A percentile compares a stretch with the other conserved stretches of the same genome.
phyloP scores from a whole-genome alignment of 257 asterid species.

The Lantana camara region DNA sequence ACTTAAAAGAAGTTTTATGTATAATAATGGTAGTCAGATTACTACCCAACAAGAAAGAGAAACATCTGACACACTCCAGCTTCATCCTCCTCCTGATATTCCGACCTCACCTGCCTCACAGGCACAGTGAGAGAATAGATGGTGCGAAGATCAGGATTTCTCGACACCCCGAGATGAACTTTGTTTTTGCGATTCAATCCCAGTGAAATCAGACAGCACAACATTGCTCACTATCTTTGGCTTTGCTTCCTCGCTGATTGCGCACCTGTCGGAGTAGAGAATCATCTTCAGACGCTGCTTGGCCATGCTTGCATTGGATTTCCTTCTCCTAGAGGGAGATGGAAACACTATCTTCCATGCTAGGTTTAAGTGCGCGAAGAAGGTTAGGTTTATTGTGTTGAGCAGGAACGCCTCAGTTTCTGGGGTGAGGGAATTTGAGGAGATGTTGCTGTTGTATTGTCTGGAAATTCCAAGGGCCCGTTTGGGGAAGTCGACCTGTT shows the following conservation, averaged over 20 bases:
- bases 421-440: slow-evolving; percentile 44
- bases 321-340: slow-evolving; percentile 45
- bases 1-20: background rate
- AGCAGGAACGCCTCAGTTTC: slow-evolving; percentile 64
- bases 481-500: slow-evolving; percentile 55
- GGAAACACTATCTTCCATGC: slow-evolving; percentile 82
- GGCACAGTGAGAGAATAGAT: slow-evolving; percentile 73
- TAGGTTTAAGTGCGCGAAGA: slow-evolving; percentile 61
- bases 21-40: background rate
- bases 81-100: slow-evolving; percentile 62
- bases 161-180: slow-evolving; percentile 70
- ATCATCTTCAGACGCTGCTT: slow-evolving; percentile 78
- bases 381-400: slow-evolving; percentile 55
- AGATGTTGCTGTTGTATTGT: slow-evolving; percentile 46
- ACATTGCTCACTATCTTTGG: slow-evolving; percentile 71
- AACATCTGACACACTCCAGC: slow-evolving; percentile 31
- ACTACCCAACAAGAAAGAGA: background rate
- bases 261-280: slow-evolving; percentile 76
- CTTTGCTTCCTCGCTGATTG: slow-evolving; percentile 78
- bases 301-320: slow-evolving; percentile 67
- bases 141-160: slow-evolving; percentile 69
- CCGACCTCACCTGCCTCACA: slow-evolving; percentile 49
- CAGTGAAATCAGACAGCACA: slow-evolving; percentile 66
- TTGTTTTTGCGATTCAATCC: slow-evolving; percentile 75
- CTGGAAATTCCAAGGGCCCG: slow-evolving; percentile 43